A percentile compares a stretch with the other conserved stretches of the same genome.
Evolutionary conservation across 768 basidiomycete genomes (phyloP).

Genomic region (Rhodotorula toruloides): DNA sequence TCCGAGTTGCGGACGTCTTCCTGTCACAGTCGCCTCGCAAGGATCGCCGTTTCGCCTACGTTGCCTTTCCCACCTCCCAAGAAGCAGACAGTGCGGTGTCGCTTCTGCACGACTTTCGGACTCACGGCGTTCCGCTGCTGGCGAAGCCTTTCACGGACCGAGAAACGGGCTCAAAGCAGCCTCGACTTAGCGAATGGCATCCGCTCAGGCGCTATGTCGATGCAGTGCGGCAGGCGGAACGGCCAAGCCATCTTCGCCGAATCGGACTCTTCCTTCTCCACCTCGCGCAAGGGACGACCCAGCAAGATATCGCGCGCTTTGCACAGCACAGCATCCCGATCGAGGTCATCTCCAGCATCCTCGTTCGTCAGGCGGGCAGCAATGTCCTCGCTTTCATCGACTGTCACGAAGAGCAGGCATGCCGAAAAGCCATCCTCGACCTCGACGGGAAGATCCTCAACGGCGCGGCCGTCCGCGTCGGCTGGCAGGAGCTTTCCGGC

Average conservation of each 20-base stretch:
- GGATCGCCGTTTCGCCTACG: neutral
- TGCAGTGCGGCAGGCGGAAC: neutral
- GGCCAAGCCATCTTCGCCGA: neutral
- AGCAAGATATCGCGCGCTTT: neutral
- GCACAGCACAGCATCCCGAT: neutral
- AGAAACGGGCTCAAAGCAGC: neutral
- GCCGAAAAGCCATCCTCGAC: neutral
- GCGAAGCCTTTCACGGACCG: neutral
- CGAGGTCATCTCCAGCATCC: neutral
- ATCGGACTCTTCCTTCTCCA: neutral
- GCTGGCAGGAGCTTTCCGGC: neutral
- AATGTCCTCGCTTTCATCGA: neutral
- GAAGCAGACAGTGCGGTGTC: neutral
- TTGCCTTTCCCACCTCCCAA: neutral
- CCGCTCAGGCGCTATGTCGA: slow-evolving; percentile 1
- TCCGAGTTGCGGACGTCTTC: slow-evolving; percentile 3
- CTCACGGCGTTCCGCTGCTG: neutral
- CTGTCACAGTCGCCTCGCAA: neutral
- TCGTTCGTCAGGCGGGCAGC: neutral
- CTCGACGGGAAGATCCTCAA: neutral
- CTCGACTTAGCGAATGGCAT: neutral
- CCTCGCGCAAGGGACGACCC: neutral
- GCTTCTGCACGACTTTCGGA: neutral
- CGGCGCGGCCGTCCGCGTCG: neutral
- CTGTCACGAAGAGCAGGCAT: neutral